Evolutionary conservation across 768 basidiomycete species (phyloP), one percentile per base, ranked within the genome.

Genomic region (Naganishia randhawae): DNA sequence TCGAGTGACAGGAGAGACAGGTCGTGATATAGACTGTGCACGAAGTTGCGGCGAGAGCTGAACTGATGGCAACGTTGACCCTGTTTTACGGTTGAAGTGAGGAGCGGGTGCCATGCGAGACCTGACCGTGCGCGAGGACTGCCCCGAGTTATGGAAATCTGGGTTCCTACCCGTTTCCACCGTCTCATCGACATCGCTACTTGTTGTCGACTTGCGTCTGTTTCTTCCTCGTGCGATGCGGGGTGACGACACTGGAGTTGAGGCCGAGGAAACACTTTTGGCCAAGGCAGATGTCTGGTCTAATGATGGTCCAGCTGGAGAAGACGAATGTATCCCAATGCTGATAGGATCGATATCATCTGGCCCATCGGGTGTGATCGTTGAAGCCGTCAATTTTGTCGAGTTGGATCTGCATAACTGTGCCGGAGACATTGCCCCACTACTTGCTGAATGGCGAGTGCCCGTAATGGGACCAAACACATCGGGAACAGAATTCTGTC

Each of bases 311-410:
- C 39, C 57, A 7, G 37, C 57, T 25, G 57, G 57, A 25, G 57
- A 61, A 3, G 57, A 61, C 22, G 57, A 61, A 27, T 39, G 37
- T n/a, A 61, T 29, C 25, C 57, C 57, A 29, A 61, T 37, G 16
- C 57, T 39, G 57, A 61, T 61, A 41, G 57, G 57, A 14, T 61
- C 57, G 19, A 61, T 13, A 2, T 61, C 57, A 42, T 61, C 57
- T 11, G 57, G 37, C 11, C 39, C 57, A 25, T 16, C n/a, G 6
- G 6, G 22, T n/a, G 35, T 41, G 11, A 25, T 41, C 51, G 51
- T 52, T 11, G 57, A 61, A 27, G n/a, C 45, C 4, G 57, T 39
- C 31, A 61, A 19, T 16, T 39, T 39, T 19, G 33, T 61, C n/a
- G 57, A 61, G 2, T 35, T 27, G 27, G n/a, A 27, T 42, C 57